Base-by-base conservation (phyloP, 208 protist genomes). In the Crithidia fasciculata region DNA sequence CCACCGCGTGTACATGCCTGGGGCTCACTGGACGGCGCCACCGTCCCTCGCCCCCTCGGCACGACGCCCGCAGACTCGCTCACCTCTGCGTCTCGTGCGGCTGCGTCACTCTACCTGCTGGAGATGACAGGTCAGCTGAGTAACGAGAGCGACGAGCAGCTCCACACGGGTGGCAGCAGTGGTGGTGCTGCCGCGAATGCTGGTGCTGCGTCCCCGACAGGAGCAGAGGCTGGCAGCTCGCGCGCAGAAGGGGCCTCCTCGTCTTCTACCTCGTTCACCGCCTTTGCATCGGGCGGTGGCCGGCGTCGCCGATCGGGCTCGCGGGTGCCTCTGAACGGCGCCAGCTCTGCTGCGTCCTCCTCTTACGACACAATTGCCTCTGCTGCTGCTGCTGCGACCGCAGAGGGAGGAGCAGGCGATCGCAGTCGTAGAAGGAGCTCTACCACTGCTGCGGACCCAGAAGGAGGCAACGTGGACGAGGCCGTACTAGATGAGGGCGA, bases 61-160 rank as follows among this genome's bases (percentile, higher is more conserved):
- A 45, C 45, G 19, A 61, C 47, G 5, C 65, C 65, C 2, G 65
- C 65, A 40, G 65, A 70, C 54, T 61, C 65, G 18, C 65, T 70
- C 54, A 61, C 65, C 28, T 60, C 65, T 7, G 65, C 65, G 4
- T 12, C 65, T 3, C 53, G 65, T 40, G 54, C 54, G 3, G 65
- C 65, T 3, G 65, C 65, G 0, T 70, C 65, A 16, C 65, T 70
- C 12, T 70, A 70, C 43, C 65, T 70, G 39, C 13, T 70, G 3
- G 65, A 70, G 65, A 70, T 70, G 65, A 61, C 65, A 19, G 65
- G 65, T 4, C 65, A 70, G 41, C 41, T 70, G 4, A 61, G 65
- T 47, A 28, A 19, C 2, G 54, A 70, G 41, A 43, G 53, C 41
- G 65, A 5, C 9, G 52, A 61, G 18, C 18, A 54, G 37, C 6